Evolutionary conservation across 192 early-diverging fungal species (phyloP).

Genomic region (Dimargaris cristalligena): DNA sequence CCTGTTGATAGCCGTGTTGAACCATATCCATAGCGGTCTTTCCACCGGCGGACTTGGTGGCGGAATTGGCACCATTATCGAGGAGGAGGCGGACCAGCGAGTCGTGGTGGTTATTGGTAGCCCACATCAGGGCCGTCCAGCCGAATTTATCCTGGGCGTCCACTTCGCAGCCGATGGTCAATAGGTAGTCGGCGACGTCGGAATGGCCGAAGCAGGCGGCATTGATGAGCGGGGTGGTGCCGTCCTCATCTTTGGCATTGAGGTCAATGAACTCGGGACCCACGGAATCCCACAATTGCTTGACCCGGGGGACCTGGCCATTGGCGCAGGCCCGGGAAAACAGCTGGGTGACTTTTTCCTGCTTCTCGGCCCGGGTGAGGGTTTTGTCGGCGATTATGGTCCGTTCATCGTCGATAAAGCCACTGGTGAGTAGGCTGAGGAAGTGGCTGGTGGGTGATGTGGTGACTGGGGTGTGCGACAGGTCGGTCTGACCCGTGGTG

Average conservation of each 20-base stretch:
- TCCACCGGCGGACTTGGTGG: conserved; percentile 47
- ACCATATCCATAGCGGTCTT: conserved; percentile 61
- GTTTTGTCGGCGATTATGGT: conserved; percentile 8
- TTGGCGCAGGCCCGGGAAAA: conserved; percentile 55
- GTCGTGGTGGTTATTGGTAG: conserved; percentile 62
- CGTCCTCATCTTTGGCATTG: conserved; percentile 70
- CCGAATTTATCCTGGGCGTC: conserved; percentile 70
- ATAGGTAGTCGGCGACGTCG: conserved; percentile 46
- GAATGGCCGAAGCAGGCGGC: conserved; percentile 74
- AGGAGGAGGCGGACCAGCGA: conserved; percentile 55
- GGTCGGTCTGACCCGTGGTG: background rate
- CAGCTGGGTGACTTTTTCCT: conserved; percentile 35
- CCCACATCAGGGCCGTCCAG: conserved; percentile 88
- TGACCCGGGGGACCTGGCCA: conserved; percentile 47
- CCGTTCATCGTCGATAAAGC: conserved; percentile 4
- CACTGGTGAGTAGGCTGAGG: conserved; percentile 8
- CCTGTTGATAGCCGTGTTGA: conserved; percentile 10
- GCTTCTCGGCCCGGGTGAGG: conserved; percentile 28
- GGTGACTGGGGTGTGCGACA: background rate
- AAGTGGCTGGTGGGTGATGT: conserved; percentile 7
- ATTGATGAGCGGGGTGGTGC: conserved; percentile 73
- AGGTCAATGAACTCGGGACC: conserved; percentile 47
- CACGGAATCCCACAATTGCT: conserved; percentile 37
- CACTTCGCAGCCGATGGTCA: conserved; percentile 55
- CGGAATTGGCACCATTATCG: conserved; percentile 56